These are phyloP conservation scores for Annona cherimola DNA, from an alignment of 164 flowering plant species.

Conservation along the genomic window DNA sequence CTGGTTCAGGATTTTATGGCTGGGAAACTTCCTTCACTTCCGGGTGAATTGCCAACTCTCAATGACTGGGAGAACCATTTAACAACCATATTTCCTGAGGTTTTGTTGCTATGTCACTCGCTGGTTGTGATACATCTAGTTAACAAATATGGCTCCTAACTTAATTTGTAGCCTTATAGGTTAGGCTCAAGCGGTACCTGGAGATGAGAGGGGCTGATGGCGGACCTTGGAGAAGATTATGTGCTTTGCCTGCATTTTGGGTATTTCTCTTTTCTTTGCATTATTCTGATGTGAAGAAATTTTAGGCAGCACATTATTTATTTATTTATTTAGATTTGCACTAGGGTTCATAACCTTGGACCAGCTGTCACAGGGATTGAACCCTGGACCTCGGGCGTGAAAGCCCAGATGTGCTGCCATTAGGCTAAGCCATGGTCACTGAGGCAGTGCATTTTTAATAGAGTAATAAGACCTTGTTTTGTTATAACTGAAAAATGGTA, in stretches of 20 bases:
- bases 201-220: constrained; percentile 99
- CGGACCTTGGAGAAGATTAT: constrained; percentile 98
- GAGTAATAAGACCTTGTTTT: too few species aligned
- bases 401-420: too few species aligned
- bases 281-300: not conserved
- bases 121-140: not conserved
- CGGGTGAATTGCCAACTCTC: constrained; percentile 84
- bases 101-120: constrained; percentile 12
- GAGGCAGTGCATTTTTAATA: too few species aligned
- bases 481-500: too few species aligned
- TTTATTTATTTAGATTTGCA: not conserved
- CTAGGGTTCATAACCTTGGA: too few species aligned
- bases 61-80: constrained; percentile 98
- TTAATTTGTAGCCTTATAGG: constrained; percentile 40
- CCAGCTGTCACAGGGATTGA: too few species aligned
- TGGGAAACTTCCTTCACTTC: constrained; percentile 82
- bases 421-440: too few species aligned
- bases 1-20: constrained; percentile 78
- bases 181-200: constrained; percentile 89
- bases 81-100: constrained; percentile 99
- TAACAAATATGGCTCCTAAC: constrained; percentile 1
- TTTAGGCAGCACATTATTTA: too few species aligned
- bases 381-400: too few species aligned
- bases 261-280: constrained; percentile 28
- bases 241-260: constrained; percentile 99